Base-by-base conservation (phyloP, 176 grass and related monocot genomes). In the Cenchrus americanus region DNA sequence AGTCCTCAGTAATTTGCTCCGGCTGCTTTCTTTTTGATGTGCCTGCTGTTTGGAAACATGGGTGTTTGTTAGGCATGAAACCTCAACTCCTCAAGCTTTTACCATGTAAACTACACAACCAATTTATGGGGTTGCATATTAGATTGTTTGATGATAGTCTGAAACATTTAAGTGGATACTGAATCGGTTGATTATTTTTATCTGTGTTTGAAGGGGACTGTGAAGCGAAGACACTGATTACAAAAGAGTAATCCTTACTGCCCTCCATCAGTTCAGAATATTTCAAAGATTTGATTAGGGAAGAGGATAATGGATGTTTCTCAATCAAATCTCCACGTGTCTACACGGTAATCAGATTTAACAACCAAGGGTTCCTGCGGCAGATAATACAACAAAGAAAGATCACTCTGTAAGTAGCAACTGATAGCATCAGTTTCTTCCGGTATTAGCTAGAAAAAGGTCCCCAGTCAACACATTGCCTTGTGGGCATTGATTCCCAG, bases 1-100 rank as follows among this genome's bases (percentile, higher is more conserved):
- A 52, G 84, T 91, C 72, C 59, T 77, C 81, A 0, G 70, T 55
- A 47, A 72, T 79, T 47, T 91, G 64, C 47, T 87, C 80, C n/a
- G 71, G 47, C 87, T 88, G 91, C 86, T 85, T 98, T 52, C 87
- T 76, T 90, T 89, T 99, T 15, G 93, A 86, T 10, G 77, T 76
- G 52, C 89, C 97, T 94, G 78, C 78, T 92, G 58, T 74, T 61
- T 15, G 43, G 37, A 91, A 80, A 84, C 60, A 62, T 55, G 23
- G 69, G 24, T 86, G 14, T 74, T 74, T 69, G 88, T 86, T 74
- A 87, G 51, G 66, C 43, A 59, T 4, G 27, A 63, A 85, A 66
- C 26, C 18, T 80, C 11, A 80, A 8, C 26, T 13, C 34, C 61
- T 71, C 10, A 46, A 58, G 41, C 15, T 60, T 59, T 57, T 78